Percentiles rank a stretch among this genome's conserved stretches.
These are phyloP conservation scores for Protomyces arabidopsidicola DNA, from an alignment of 1,139 yeast genomes.

Conservation along the genomic window DNA sequence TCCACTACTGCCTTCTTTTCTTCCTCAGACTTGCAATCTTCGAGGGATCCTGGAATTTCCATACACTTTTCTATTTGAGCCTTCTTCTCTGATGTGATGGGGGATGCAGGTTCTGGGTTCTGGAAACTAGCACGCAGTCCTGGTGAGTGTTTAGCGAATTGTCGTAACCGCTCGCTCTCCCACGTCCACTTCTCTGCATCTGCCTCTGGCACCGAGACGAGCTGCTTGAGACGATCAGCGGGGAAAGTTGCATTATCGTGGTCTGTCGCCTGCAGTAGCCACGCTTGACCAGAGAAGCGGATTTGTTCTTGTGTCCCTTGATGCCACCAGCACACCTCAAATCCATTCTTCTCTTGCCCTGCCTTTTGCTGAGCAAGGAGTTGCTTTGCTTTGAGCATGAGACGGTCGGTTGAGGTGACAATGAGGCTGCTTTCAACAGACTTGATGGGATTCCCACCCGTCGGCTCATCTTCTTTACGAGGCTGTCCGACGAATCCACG, in stretches of 20 bases:
- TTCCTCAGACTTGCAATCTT: slow-evolving; percentile 11
- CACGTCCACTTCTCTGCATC: slow-evolving; percentile 8
- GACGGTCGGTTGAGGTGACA: slow-evolving; percentile 5
- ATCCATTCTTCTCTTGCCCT: slow-evolving; percentile 23
- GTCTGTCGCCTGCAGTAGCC: slow-evolving; percentile 6
- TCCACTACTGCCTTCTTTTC: slow-evolving; percentile 4
- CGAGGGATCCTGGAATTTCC: slow-evolving; percentile 13
- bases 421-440: slow-evolving; percentile 8
- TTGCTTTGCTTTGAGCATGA: slow-evolving; percentile 21
- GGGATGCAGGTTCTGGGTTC: slow-evolving; percentile 18
- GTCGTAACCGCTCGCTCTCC: slow-evolving; percentile 22
- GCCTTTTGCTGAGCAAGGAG: slow-evolving; percentile 32
- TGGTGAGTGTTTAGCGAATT: slow-evolving; percentile 25
- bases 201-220: not conserved
- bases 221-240: not conserved
- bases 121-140: slow-evolving; percentile 18
- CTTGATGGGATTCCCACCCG: slow-evolving; percentile 22
- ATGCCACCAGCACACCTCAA: slow-evolving; percentile 28
- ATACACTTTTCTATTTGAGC: slow-evolving; percentile 3
- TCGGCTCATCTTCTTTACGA: slow-evolving; percentile 23
- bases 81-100: slow-evolving; percentile 11
- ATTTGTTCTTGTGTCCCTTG: slow-evolving; percentile 26
- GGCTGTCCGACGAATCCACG: slow-evolving; percentile 26
- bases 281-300: slow-evolving; percentile 19
- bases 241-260: slow-evolving; percentile 13